These are phyloP conservation scores for Fusarium sp. DNA, from an alignment of 2,329 filamentous ascomycete species.

Conservation along the genomic window DNA sequence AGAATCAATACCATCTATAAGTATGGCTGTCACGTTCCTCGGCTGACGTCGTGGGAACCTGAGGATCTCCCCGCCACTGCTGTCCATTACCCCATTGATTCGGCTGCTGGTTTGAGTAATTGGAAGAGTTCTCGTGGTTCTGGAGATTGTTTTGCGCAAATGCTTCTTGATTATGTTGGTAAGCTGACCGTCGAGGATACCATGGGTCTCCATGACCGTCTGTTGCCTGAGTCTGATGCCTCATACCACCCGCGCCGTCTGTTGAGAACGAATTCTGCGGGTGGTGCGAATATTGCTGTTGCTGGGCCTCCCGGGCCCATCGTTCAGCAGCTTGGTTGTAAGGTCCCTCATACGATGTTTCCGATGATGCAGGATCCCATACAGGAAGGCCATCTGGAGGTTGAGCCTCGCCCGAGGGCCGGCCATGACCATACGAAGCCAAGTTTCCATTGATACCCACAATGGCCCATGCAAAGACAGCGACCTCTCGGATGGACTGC, in stretches of 20 bases:
- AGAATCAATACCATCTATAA: constrained; percentile 21
- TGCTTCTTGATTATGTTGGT: constrained; percentile 34
- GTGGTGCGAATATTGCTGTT: constrained; percentile 6
- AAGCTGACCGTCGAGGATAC: constrained; percentile 19
- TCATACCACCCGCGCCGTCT: constrained; percentile 6
- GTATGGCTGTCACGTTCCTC: constrained; percentile 23
- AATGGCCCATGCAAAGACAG: constrained; percentile 90
- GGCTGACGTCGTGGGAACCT: constrained; percentile 22
- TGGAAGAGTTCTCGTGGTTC: background rate
- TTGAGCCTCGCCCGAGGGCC: constrained; percentile 71
- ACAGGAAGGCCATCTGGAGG: constrained; percentile 57
- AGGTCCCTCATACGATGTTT: constrained; percentile 40
- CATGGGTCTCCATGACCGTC: constrained; percentile 21
- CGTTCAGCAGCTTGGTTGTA: constrained; percentile 45
- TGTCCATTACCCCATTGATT: constrained; percentile 14
- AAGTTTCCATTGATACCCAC: constrained; percentile 84
- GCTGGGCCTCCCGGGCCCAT: constrained; percentile 32
- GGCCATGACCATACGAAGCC: constrained; percentile 72
- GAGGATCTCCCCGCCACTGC: constrained; percentile 8
- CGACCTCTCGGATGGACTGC: constrained; percentile 84
- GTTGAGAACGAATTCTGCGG: constrained; percentile 12
- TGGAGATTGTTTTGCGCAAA: constrained; percentile 27
- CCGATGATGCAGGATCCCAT: constrained; percentile 42
- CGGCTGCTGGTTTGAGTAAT: constrained; percentile 7
- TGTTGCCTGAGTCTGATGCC: constrained; percentile 12